Conservation (phyloP, 257 asterid genomes). For the Avicennia marina region DNA sequence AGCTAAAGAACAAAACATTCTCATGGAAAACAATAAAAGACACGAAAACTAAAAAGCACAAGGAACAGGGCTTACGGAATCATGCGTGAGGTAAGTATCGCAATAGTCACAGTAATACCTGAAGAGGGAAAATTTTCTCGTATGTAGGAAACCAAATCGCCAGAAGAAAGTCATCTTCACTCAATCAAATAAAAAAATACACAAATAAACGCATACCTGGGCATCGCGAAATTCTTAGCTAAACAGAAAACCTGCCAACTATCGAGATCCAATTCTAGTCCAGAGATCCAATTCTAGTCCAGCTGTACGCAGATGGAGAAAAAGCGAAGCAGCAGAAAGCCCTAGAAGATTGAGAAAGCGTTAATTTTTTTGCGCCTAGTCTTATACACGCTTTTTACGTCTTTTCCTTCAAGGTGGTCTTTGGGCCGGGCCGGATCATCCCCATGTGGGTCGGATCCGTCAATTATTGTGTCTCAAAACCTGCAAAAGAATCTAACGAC, state of each 20-base stretch:
- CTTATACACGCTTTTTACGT: too few species aligned
- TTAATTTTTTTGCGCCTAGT: too few species aligned
- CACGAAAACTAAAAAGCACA: not conserved
- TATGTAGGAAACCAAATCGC: not conserved
- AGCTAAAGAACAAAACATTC: not conserved
- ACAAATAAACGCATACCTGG: slow-evolving; percentile 27
- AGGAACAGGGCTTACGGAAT: slow-evolving; percentile 51
- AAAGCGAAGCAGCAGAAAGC: slow-evolving; percentile 20
- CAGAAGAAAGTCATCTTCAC: not conserved
- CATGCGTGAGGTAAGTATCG: slow-evolving; percentile 92
- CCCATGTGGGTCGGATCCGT: too few species aligned
- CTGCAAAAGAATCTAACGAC: too few species aligned
- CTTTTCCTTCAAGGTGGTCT: too few species aligned
- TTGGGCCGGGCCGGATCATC: too few species aligned
- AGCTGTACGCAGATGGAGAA: slow-evolving; percentile 15
- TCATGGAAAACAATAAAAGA: not conserved
- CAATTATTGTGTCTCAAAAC: too few species aligned
- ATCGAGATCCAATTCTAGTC: slow-evolving; percentile 14
- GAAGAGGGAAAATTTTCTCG: slow-evolving; percentile 6
- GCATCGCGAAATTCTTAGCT: slow-evolving; percentile 32
- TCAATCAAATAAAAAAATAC: not conserved
- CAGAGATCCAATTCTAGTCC: slow-evolving; percentile 10
- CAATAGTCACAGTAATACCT: slow-evolving; percentile 95
- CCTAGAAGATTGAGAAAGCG: slow-evolving; percentile 12
- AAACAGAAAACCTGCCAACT: not conserved